Evolutionary conservation across 1,284 basidiomycete species (phyloP).

Genomic region (Ceratobasidium theobromae): DNA sequence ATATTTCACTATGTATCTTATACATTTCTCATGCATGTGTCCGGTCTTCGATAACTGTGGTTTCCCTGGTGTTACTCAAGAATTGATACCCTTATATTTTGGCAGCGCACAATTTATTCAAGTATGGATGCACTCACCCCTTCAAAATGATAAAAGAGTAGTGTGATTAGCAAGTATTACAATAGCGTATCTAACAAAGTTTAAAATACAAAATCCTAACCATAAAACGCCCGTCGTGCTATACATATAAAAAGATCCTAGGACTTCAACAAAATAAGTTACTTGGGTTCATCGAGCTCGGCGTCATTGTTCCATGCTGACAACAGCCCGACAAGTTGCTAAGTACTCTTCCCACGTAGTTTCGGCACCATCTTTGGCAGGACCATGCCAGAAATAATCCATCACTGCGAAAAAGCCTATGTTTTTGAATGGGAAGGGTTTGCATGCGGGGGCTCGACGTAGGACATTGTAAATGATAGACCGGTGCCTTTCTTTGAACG

Average conservation of each 20-base stretch:
- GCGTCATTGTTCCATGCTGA: neutral
- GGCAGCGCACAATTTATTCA: neutral
- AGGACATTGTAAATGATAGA: neutral
- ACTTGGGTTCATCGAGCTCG: neutral
- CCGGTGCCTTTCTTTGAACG: neutral
- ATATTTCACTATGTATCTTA: too few species aligned
- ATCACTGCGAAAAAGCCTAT: neutral
- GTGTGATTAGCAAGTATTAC: too few species aligned
- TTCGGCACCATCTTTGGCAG: neutral
- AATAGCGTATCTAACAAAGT: neutral
- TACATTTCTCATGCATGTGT: neutral
- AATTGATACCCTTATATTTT: neutral
- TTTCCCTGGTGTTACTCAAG: neutral
- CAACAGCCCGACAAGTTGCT: neutral
- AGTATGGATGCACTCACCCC: too few species aligned
- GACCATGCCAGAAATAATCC: constrained; percentile 13
- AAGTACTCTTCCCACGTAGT: constrained; percentile 13
- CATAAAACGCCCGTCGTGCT: too few species aligned
- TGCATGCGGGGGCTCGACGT: neutral
- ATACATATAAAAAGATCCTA: neutral
- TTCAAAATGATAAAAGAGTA: too few species aligned
- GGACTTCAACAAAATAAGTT: neutral
- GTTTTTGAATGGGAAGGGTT: neutral
- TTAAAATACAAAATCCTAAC: neutral
- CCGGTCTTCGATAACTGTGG: neutral